Evolutionary conservation across 768 basidiomycete genomes (phyloP).

Genomic region (Hericium rajendrae): DNA sequence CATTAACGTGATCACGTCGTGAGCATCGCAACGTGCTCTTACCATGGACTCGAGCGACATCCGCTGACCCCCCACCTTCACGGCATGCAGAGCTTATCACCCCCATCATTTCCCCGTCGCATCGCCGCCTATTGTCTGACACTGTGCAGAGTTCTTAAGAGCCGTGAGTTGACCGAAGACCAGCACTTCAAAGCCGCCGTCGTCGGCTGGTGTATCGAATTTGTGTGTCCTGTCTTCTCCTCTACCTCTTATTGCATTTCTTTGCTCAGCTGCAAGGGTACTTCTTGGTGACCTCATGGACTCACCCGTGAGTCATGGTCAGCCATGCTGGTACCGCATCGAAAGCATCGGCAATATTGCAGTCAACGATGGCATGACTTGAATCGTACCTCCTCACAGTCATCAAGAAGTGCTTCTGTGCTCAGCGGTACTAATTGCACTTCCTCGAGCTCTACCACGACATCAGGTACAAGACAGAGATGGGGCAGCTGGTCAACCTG

Average conservation of each 20-base stretch:
- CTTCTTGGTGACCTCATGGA: conserved; percentile 99
- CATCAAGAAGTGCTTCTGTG: conserved; percentile 77
- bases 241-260: too few species aligned
- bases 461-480: conserved; percentile 80
- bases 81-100: too few species aligned
- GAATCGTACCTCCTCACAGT: conserved; percentile 89
- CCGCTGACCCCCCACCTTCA: too few species aligned
- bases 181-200: conserved; percentile 87
- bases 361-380: conserved; percentile 93
- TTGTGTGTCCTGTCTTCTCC: conserved; percentile 37
- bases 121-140: too few species aligned
- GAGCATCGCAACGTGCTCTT: too few species aligned
- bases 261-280: conserved; percentile 88
- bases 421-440: conserved; percentile 76
- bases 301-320: conserved; percentile 80
- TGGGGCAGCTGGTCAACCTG: conserved; percentile 92
- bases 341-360: conserved; percentile 72
- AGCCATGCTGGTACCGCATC: conserved; percentile 88
- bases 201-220: conserved; percentile 92
- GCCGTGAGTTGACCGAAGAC: conserved; percentile 56
- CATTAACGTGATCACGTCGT: too few species aligned
- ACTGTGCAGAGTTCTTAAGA: conserved; percentile 83
- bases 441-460: conserved; percentile 90
- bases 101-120: too few species aligned
- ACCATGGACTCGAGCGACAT: too few species aligned